Conservation (phyloP, 2,329 filamentous ascomycete genomes). For the Stagonosporopsis vannaccii region DNA sequence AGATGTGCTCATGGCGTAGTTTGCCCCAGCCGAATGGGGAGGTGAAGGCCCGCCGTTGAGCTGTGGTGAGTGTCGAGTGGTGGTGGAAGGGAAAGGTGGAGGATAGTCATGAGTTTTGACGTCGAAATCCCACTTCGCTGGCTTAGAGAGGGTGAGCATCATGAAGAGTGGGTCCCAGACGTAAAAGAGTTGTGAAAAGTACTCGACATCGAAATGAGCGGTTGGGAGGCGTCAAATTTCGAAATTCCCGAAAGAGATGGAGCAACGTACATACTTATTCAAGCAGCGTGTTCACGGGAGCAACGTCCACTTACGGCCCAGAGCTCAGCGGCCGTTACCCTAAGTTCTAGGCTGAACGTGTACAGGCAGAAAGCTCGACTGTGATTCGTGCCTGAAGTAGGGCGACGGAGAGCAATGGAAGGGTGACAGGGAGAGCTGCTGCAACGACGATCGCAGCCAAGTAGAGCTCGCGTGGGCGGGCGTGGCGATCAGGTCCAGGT, state of each 20-base stretch:
- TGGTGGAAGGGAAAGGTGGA: slow-evolving; percentile 50
- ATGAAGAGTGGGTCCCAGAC: slow-evolving; percentile 46
- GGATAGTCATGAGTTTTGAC: slow-evolving; percentile 60
- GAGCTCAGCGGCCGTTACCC: slow-evolving; percentile 44
- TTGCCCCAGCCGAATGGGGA: slow-evolving; percentile 53
- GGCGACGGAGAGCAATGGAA: slow-evolving; percentile 39
- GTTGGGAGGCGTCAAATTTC: slow-evolving; percentile 37
- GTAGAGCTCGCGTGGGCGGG: slow-evolving; percentile 45
- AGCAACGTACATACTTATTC: slow-evolving; percentile 49
- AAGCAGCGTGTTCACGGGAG: slow-evolving; percentile 42
- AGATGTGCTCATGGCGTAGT: slow-evolving; percentile 57
- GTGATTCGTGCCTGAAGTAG: slow-evolving; percentile 48
- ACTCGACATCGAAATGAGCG: slow-evolving; percentile 47
- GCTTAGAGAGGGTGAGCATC: slow-evolving; percentile 61
- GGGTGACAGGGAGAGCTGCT: slow-evolving; percentile 39
- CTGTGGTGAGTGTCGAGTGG: slow-evolving; percentile 51
- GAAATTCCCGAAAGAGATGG: slow-evolving; percentile 44
- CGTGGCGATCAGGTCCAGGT: slow-evolving; percentile 44
- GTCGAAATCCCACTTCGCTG: slow-evolving; percentile 56
- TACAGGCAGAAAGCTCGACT: slow-evolving; percentile 41
- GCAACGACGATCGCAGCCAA: slow-evolving; percentile 47
- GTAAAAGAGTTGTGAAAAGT: slow-evolving; percentile 25
- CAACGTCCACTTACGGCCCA: slow-evolving; percentile 47
- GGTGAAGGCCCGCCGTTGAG: slow-evolving; percentile 50
- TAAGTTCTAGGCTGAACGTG: slow-evolving; percentile 43